These are phyloP conservation scores for Penicillium argentinense DNA, from an alignment of 495 filamentous ascomycete species.

Conservation along the genomic window DNA sequence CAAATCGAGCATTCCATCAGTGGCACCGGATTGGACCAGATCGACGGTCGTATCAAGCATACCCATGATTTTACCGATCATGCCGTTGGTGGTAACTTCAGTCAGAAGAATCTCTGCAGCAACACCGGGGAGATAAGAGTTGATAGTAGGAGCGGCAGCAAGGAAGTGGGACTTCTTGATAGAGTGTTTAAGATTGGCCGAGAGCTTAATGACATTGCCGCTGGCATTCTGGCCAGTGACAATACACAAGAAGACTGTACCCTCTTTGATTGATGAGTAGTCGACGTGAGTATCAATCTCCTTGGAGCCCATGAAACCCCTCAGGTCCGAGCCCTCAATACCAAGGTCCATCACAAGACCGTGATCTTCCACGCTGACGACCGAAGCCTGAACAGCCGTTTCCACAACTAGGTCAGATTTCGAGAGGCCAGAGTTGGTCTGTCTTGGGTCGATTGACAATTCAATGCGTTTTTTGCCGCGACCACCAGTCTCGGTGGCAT, in stretches of 20 bases:
- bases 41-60: conserved; percentile 87
- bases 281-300: conserved; percentile 65
- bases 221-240: conserved; percentile 73
- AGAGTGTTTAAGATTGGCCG: conserved; percentile 67
- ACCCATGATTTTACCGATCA: conserved; percentile 89
- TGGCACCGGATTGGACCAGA: conserved; percentile 77
- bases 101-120: conserved; percentile 83
- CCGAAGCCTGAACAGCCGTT: conserved; percentile 78
- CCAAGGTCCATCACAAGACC: conserved; percentile 92
- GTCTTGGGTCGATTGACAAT: conserved; percentile 73
- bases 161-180: conserved; percentile 71
- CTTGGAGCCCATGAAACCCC: conserved; percentile 87
- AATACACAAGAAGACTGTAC: conserved; percentile 79
- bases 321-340: conserved; percentile 61
- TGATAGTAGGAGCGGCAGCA: conserved; percentile 76
- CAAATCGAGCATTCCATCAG: conserved; percentile 62
- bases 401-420: conserved; percentile 69
- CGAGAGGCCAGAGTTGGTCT: conserved; percentile 71
- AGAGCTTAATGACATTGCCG: conserved; percentile 84
- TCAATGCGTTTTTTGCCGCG: conserved; percentile 81
- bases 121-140: conserved; percentile 86
- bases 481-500: conserved; percentile 52
- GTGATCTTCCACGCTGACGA: conserved; percentile 90
- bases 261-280: conserved; percentile 66
- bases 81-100: conserved; percentile 59